Evolutionary conservation across 78 protist species (phyloP).

Genomic region (Dictyostelium discoideum): DNA sequence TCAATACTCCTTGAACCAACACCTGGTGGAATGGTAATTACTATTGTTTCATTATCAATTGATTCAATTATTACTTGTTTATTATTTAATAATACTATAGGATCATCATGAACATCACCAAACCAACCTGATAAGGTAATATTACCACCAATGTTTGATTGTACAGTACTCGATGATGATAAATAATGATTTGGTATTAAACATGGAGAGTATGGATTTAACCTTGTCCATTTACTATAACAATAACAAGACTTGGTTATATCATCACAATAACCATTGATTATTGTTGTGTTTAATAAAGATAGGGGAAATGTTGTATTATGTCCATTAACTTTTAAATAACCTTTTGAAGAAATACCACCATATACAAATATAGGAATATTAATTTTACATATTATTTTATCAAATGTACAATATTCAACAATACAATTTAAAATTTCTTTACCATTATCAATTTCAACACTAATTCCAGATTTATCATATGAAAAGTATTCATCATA

Average conservation of each 20-base stretch:
- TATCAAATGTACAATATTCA: neutral
- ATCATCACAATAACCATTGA: neutral
- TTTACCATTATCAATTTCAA: neutral
- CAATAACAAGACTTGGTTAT: neutral
- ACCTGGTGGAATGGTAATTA: neutral
- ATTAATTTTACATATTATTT: neutral
- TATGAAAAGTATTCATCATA: neutral
- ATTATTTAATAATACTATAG: too few relatives aligned
- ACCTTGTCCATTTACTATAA: neutral
- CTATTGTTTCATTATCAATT: neutral
- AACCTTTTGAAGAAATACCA: neutral
- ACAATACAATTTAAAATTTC: neutral
- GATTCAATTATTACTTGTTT: neutral
- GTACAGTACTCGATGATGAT: neutral
- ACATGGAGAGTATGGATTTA: neutral
- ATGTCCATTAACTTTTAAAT: too few relatives aligned
- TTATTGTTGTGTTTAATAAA: too few relatives aligned
- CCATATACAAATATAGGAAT: neutral
- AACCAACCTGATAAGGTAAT: neutral
- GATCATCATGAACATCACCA: neutral
- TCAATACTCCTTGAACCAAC: neutral
- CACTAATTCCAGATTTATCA: neutral
- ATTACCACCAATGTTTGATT: neutral
- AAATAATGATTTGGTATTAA: neutral
- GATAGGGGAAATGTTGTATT: too few relatives aligned